Base-by-base conservation (phyloP, 768 basidiomycete species). In the Suillus spraguei region DNA sequence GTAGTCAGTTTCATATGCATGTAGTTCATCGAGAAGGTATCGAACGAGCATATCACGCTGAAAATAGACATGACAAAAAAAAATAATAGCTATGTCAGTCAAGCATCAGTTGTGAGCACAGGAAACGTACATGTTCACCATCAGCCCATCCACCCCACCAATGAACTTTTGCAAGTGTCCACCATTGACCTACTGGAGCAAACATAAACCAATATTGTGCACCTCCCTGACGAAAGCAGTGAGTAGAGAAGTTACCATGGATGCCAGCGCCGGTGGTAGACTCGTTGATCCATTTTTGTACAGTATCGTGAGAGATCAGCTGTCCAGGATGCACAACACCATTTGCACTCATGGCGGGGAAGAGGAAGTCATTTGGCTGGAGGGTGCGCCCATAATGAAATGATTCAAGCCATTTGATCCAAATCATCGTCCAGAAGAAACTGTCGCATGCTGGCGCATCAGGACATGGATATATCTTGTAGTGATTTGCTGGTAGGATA, bases 131-230 rank as follows among this genome's bases (percentile, higher is more conserved):
- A 60, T 76, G 71, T 61, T 80, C 78, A 1, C 74, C 73, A n/a
- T 64, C 65, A n/a, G 76, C 78, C 77, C 80, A 79, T 32, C 78
- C 77, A 17, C 78, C 80, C 79, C 78, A 81, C 78, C 78, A 80
- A 5, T 67, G 66, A 4, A 80, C 71, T 3, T 52, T 65, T 7
- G 59, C 65, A 22, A 81, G 66, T 0, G 73, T 71, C 80, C 80
- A 82, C 1, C 72, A 64, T 42, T 74, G 60, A 0, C 73, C 72
- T 7, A 72, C n/a, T n/a, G n/a, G n/a, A n/a, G n/a, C n/a, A n/a
- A n/a, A n/a, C n/a, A n/a, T n/a, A n/a, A n/a, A n/a, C n/a, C n/a
- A n/a, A n/a, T n/a, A n/a, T n/a, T n/a, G n/a, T n/a, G n/a, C n/a
- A n/a, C n/a, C n/a, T n/a, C n/a, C n/a, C n/a, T n/a, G n/a, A n/a